These are phyloP conservation scores for Besnoitia besnoiti DNA, from an alignment of 169 alveolate species.

Conservation along the genomic window DNA sequence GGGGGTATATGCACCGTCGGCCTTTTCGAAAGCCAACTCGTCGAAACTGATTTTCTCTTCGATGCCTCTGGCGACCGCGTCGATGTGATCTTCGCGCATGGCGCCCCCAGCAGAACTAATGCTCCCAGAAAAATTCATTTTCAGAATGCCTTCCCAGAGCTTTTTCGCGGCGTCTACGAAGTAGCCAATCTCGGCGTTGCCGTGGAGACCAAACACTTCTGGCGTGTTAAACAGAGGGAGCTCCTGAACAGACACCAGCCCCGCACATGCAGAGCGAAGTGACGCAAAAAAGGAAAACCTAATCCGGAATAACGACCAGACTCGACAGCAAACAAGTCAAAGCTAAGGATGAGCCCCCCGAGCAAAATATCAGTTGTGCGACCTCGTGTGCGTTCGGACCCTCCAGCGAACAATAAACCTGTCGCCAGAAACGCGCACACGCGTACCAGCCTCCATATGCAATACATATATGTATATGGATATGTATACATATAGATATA, in stretches of 20 bases:
- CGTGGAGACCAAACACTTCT: constrained; percentile 93
- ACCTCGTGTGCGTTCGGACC: no score
- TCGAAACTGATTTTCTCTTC: constrained; percentile 82
- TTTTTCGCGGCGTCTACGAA: constrained; percentile 90
- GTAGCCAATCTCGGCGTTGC: constrained; percentile 93
- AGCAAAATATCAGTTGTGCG: no score
- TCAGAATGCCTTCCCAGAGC: constrained; percentile 89
- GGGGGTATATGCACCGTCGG: constrained; percentile 87
- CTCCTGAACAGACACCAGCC: constrained; percentile 14
- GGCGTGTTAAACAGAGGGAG: constrained; percentile 87
- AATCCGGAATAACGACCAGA: no score
- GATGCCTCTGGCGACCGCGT: constrained; percentile 71
- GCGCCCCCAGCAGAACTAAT: constrained; percentile 6
- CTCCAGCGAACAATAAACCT: no score
- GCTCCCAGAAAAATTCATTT: constrained; percentile 40
- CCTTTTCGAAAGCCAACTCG: constrained; percentile 79
- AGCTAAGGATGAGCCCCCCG: no score
- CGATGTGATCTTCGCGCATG: constrained; percentile 51
- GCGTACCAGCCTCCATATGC: background rate
- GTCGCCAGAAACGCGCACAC: no score
- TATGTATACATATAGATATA: no score
- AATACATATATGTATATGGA: background rate
- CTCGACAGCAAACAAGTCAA: no score
- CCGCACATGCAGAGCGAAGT: background rate
- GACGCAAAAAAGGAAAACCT: background rate